Percentiles rank a stretch among this genome's conserved stretches.
phyloP scores from a whole-genome alignment of 2,329 filamentous ascomycete species.

The Pestalotiopsis sp. region DNA sequence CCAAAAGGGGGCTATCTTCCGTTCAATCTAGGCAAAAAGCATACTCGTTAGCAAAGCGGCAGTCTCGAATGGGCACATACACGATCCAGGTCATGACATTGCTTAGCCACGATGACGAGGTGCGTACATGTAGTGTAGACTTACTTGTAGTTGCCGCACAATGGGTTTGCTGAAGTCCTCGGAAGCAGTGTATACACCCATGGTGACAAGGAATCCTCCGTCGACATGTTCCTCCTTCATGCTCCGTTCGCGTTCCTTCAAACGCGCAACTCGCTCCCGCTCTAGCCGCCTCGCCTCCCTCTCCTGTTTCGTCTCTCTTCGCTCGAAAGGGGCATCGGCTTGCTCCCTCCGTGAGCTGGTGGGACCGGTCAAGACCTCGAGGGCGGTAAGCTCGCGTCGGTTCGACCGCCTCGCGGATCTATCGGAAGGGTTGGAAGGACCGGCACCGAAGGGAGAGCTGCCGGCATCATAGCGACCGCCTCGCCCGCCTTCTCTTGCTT shows the following conservation, averaged over 20 bases:
- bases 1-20: constrained; percentile 93
- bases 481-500: constrained; percentile 21
- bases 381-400: constrained; percentile 48
- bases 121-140: constrained; percentile 17
- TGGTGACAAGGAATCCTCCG: constrained; percentile 90
- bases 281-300: constrained; percentile 84
- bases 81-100: background rate
- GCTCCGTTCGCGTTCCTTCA: constrained; percentile 87
- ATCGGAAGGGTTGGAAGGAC: constrained; percentile 22
- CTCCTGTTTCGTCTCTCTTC: constrained; percentile 88
- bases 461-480: constrained; percentile 20
- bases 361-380: constrained; percentile 42
- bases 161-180: constrained; percentile 92
- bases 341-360: constrained; percentile 36
- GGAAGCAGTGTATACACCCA: constrained; percentile 87
- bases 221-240: constrained; percentile 91
- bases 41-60: background rate
- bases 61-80: background rate
- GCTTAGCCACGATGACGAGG: background rate
- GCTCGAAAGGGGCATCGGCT: constrained; percentile 52
- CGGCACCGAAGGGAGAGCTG: constrained; percentile 21
- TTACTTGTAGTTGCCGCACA: constrained; percentile 88
- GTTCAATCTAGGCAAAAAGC: constrained; percentile 70
- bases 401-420: constrained; percentile 32
- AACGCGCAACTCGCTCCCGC: constrained; percentile 72